Evolutionary conservation across 2,329 filamentous ascomycete species (phyloP), one percentile per base, ranked within the genome.

Genomic region (Nemania abortiva): DNA sequence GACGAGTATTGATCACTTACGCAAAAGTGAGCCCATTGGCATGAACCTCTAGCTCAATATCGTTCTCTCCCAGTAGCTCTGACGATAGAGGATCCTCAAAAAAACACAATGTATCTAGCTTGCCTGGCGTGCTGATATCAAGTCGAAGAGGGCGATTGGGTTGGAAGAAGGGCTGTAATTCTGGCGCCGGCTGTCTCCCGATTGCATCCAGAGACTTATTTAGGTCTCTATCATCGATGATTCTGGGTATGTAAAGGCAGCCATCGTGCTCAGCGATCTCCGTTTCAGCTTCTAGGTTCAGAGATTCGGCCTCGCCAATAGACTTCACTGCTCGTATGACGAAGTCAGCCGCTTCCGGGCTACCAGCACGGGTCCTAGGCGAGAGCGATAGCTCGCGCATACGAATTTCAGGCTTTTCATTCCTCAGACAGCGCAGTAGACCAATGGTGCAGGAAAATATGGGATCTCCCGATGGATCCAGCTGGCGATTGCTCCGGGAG

Each of bases 21-120:
- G 15, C 34, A 50, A 63, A 70, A 34, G 69, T 72, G 2, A 70
- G 56, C 22, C 65, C 65, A 45, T 63, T 60, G 22, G 68, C 68
- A 24, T 67, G 62, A 60, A 70, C 62, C 31, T 64, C 34, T 3
- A 70, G 22, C 52, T 70, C 63, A 24, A 70, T 37, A 29, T 64
- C 55, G 57, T 68, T 56, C 11, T 60, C 63, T 50, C 47, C 66
- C 37, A 71, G 39, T 1, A 34, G 42, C 6, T 49, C 34, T 20
- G 27, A 18, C 37, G 37, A 31, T 27, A 47, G 42, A 5, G 64
- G 31, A 34, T 65, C 58, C 20, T 72, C 55, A 24, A 55, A 31
- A 31, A 67, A 70, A 27, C 56, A 58, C 13, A 70, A 42, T 31
- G 64, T 62, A 37, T 67, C 53, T 22, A 65, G 63, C 15, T 61